Base-by-base conservation (phyloP, 352 stramenopile genomes). In the Pythium phragmitis region DNA sequence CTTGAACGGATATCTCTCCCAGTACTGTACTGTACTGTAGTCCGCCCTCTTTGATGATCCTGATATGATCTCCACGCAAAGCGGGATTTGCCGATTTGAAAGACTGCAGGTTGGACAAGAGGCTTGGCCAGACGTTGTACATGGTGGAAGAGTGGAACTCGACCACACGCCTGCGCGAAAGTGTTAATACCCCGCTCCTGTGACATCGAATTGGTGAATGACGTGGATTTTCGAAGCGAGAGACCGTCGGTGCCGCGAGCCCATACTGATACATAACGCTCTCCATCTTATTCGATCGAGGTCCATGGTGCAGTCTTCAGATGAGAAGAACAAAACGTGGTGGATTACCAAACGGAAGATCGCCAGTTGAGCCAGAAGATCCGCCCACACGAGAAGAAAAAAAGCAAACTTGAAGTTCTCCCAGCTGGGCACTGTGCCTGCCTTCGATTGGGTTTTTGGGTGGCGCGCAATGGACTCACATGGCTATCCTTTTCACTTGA, bases 331-430 rank as follows among this genome's bases (percentile, higher is more conserved):
- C 21, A 21, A 39, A 39, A 12, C 26, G 26, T 39, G 34, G 34
- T 39, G 34, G 34, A 6, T 39, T 39, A 9, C 34, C 34, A 39
- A 19, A 3, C 16, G 39, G 39, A 46, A 19, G 39, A 46, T 46
- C 39, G 39, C 39, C 39, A 46, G 39, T 46, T 46, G 17, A 19
- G 39, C 39, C 39, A 46, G 39, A 46, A 46, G 39, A 19, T 17
- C 7, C 39, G 39, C 13, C 16, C 39, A 19, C 11, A 16, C 13
- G 14, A 46, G 16, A 4, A 46, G 5, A 46, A 26, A 26, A 42
- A 52, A 42, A 64, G n/a, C 59, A 60, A 66, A 52, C 59, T 68
- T 68, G 62, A 68, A 68, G 62, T 68, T 63, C 54, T 63, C 62
- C 51, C 43, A 43, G 8, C 56, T 63, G 56, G 56, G 21, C 19